Conservation (phyloP, 805 yeast genomes). For the Candida corydali region DNA sequence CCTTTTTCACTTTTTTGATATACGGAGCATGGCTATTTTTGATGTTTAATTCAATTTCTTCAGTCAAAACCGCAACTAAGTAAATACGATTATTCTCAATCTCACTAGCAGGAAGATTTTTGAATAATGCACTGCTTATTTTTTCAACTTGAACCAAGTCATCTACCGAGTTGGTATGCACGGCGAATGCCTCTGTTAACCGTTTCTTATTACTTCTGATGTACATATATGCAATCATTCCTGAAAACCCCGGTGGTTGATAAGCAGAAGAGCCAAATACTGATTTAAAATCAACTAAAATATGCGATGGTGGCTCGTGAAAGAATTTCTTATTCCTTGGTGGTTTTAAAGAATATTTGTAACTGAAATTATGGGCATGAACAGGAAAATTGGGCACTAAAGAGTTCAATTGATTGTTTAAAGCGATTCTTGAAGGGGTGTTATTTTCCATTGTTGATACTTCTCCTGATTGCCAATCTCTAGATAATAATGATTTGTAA, state of each 20-base stretch:
- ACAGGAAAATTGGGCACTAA: conserved; percentile 69
- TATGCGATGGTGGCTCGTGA: conserved; percentile 56
- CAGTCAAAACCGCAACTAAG: conserved; percentile 72
- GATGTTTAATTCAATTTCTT: conserved; percentile 48
- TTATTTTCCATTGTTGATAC: conserved; percentile 40
- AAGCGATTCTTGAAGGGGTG: conserved; percentile 57
- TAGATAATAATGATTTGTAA: conserved; percentile 61
- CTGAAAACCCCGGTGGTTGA: conserved; percentile 63
- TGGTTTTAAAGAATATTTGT: conserved; percentile 39
- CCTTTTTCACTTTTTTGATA: conserved; percentile 55
- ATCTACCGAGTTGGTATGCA: conserved; percentile 56
- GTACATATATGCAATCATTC: conserved; percentile 70
- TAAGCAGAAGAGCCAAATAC: conserved; percentile 55
- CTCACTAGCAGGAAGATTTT: conserved; percentile 67
- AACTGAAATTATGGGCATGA: conserved; percentile 26
- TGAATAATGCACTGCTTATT: conserved; percentile 74
- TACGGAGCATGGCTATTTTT: conserved; percentile 15
- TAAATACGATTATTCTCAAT: conserved; percentile 63
- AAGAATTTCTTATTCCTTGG: conserved; percentile 43
- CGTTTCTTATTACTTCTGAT: conserved; percentile 59
- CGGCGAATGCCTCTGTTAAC: conserved; percentile 76
- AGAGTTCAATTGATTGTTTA: conserved; percentile 66
- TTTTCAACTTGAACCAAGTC: conserved; percentile 56
- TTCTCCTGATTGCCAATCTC: conserved; percentile 59
- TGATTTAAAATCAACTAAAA: conserved; percentile 72